Evolutionary conservation across 768 basidiomycete genomes (phyloP), one percentile per base, ranked within the genome.

Genomic region (Leccinum broughii): DNA sequence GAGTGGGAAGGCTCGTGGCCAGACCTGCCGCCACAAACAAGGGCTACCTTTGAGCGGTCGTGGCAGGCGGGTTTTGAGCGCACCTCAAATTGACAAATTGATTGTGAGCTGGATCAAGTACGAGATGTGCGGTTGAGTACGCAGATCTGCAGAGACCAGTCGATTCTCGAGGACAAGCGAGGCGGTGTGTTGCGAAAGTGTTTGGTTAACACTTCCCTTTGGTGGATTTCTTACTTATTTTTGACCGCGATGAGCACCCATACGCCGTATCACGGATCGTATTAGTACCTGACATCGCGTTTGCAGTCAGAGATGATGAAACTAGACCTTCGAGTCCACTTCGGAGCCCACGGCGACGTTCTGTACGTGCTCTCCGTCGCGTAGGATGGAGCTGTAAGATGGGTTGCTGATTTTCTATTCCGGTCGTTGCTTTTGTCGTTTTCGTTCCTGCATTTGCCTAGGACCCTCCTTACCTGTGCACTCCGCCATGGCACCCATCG

Each of bases 1-100:
- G 92, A 85, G 75, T 95, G 93, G 15, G 93, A 84, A 7, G 95
- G 95, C 68, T 97, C 95, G 70, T 97, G 95, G 5, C 95, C 92
- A 26, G 88, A 85, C 34, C 93, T 92, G 6, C 93, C 92, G 9
- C 92, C 92, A 66, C 89, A 92, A 66, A 94, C 79, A 14, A 94
- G 77, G 3, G 89, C 83, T 48, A 94, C 93, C 69, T 85, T 86
- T 24, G 83, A 81, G 58, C 76, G 81, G 70, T 89, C 84, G 32
- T 74, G 81, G 22, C 75, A 26, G 26, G 26, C 26, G 26, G 26
- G 24, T 26, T 26, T 26, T 26, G 24, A 26, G 24, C 24, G 24
- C 24, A 26, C 24, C 24, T 26, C 26, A 26, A 26, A 26, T 26
- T 26, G 26, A 26, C 26, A 26, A 26, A 26, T 26, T 26, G 26